A percentile compares a stretch with the other conserved stretches of the same genome.
phyloP scores from a whole-genome alignment of 2,329 filamentous ascomycete genomes.

The Hymenoscyphus scutula region DNA sequence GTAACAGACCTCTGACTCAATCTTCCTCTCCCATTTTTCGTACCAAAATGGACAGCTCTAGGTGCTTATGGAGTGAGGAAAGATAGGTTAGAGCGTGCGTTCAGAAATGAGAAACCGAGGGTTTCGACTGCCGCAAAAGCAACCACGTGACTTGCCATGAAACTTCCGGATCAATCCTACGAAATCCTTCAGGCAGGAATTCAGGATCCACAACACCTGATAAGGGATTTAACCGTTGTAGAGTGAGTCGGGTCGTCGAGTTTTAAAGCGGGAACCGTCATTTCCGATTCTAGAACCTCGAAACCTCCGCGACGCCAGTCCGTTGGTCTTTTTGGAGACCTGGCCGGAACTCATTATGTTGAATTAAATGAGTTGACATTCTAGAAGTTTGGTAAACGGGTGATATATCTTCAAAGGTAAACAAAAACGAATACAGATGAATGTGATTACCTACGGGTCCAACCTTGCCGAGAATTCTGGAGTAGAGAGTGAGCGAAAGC shows the following conservation, averaged over 20 bases:
- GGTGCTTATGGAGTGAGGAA: neutral
- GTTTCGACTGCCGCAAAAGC: neutral
- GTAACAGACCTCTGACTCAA: neutral
- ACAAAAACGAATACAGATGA: too few relatives aligned
- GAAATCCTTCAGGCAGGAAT: slow-evolving; percentile 1
- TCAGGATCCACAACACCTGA: neutral
- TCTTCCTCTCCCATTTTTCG: neutral
- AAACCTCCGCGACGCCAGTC: neutral
- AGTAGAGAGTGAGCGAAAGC: too few relatives aligned
- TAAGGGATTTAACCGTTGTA: neutral
- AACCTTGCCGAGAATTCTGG: too few relatives aligned
- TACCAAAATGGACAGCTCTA: neutral
- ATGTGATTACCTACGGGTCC: too few relatives aligned
- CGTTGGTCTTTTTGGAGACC: too few relatives aligned
- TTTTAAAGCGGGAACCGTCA: neutral
- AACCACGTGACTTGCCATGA: neutral
- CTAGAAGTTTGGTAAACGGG: too few relatives aligned
- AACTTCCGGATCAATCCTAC: neutral
- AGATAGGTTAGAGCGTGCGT: neutral
- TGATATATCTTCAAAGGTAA: too few relatives aligned
- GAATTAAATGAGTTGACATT: too few relatives aligned
- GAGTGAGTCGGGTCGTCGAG: neutral
- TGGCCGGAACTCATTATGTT: too few relatives aligned
- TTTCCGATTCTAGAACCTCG: neutral
- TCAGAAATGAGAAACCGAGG: neutral